Percentiles rank a stretch among this genome's conserved stretches.
Conservation (phyloP, 495 filamentous ascomycete genomes). For the Pyrenula aspistea region DNA sequence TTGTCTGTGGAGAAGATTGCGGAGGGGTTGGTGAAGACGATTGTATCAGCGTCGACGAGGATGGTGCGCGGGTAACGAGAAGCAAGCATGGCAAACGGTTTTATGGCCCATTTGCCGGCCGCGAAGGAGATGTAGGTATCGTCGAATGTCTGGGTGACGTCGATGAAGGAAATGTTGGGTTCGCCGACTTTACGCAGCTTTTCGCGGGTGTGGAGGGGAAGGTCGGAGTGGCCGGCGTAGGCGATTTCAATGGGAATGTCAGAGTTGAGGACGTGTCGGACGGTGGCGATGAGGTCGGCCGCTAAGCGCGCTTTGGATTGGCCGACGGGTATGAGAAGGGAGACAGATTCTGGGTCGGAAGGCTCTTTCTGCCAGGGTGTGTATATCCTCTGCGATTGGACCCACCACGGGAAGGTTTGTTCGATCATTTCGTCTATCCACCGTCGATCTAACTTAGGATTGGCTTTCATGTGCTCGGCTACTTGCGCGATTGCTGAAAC, state of each 20-base stretch:
- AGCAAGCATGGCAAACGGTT: conserved; percentile 19
- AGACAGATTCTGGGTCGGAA: background rate
- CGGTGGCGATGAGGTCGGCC: conserved; percentile 5
- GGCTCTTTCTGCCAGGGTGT: background rate
- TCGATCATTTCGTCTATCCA: background rate
- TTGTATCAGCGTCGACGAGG: conserved; percentile 19
- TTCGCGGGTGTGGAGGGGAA: conserved; percentile 5
- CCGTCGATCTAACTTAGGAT: background rate
- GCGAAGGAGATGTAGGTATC: conserved; percentile 1
- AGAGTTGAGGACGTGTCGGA: conserved; percentile 7
- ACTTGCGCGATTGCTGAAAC: background rate
- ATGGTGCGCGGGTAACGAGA: conserved; percentile 16
- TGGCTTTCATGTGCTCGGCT: background rate
- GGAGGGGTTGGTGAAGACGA: conserved; percentile 14
- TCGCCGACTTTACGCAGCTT: background rate
- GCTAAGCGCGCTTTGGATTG: background rate
- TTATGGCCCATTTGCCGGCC: conserved; percentile 15
- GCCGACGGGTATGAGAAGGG: background rate
- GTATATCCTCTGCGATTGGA: background rate
- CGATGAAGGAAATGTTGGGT: conserved; percentile 1
- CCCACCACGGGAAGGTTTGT: background rate
- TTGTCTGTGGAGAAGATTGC: conserved; percentile 2
- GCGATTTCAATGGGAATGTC: conserved; percentile 10
- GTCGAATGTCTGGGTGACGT: conserved; percentile 8
- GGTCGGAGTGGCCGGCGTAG: conserved; percentile 11